Percentiles rank a stretch among this genome's conserved stretches.
phyloP scores from a whole-genome alignment of 2,329 filamentous ascomycete genomes.

The Diaporthe nobilis region DNA sequence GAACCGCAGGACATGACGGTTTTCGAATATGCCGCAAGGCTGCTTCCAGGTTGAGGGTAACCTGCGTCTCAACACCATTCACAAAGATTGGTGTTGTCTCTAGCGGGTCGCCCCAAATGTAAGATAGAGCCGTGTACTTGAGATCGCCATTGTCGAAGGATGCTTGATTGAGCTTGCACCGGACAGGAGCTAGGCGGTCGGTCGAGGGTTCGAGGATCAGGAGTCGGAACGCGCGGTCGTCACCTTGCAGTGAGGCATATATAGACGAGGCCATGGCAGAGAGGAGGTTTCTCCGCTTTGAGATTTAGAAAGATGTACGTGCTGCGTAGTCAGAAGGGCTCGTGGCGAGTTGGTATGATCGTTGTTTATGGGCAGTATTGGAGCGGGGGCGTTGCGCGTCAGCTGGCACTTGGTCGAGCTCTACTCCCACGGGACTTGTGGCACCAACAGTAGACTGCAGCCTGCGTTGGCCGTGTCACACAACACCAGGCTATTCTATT shows the following conservation, averaged over 20 bases:
- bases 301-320: not conserved
- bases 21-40: conserved; percentile 1
- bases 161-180: not conserved
- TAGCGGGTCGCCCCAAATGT: not conserved
- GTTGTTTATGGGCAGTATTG: too few species aligned
- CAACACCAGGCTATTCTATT: too few species aligned
- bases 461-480: too few species aligned
- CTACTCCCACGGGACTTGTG: too few species aligned
- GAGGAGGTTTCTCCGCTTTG: not conserved
- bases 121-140: conserved; percentile 14
- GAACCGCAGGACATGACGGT: not conserved
- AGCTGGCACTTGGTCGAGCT: too few species aligned
- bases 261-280: not conserved
- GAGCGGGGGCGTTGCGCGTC: too few species aligned
- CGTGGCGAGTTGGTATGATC: not conserved
- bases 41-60: not conserved
- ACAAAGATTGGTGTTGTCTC: not conserved
- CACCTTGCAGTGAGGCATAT: not conserved
- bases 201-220: not conserved
- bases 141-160: not conserved
- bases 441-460: too few species aligned
- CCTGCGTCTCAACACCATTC: not conserved
- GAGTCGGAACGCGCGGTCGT: not conserved
- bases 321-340: not conserved
- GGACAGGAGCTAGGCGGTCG: not conserved